Evolutionary conservation across 2,329 filamentous ascomycete species (phyloP).

Genomic region (Chalara sp.): DNA sequence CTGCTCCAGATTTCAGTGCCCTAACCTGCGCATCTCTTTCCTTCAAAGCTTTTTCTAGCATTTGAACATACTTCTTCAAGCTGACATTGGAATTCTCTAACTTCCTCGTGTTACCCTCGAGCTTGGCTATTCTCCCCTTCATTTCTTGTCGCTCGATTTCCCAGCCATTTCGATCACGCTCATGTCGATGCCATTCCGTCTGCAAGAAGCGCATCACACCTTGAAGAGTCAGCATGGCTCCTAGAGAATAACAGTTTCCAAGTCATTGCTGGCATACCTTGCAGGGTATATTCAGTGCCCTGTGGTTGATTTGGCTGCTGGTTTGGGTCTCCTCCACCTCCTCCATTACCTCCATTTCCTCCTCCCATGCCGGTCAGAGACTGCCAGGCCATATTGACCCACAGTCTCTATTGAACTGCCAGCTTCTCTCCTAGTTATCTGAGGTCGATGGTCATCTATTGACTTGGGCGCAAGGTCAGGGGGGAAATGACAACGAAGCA

Average conservation of each 20-base stretch:
- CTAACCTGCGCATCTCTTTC: slow-evolving; percentile 71
- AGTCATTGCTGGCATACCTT: slow-evolving; percentile 41
- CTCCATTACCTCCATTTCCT: slow-evolving; percentile 21
- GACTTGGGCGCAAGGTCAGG: slow-evolving; percentile 13
- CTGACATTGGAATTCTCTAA: slow-evolving; percentile 85
- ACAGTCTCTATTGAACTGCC: slow-evolving; percentile 11
- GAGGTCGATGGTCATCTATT: slow-evolving; percentile 17
- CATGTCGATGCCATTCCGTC: slow-evolving; percentile 97
- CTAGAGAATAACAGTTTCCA: background rate
- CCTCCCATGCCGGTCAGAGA: slow-evolving; percentile 50
- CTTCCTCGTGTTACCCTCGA: slow-evolving; percentile 84
- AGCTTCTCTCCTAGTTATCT: slow-evolving; percentile 7
- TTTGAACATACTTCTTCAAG: slow-evolving; percentile 80
- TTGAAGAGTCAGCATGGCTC: slow-evolving; percentile 56
- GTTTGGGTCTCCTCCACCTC: slow-evolving; percentile 13
- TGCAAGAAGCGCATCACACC: slow-evolving; percentile 99
- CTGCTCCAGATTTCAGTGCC: slow-evolving; percentile 37
- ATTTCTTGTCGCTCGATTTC: slow-evolving; percentile 99
- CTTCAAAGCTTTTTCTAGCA: slow-evolving; percentile 83
- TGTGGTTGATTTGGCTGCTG: slow-evolving; percentile 38
- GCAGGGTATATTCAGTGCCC: slow-evolving; percentile 66
- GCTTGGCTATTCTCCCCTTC: slow-evolving; percentile 91
- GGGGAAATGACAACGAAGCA: slow-evolving; percentile 10
- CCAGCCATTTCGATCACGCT: slow-evolving; percentile 96
- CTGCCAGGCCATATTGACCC: slow-evolving; percentile 60